phyloP scores from a whole-genome alignment of 768 basidiomycete species.

The Leccinum uliginosum region DNA sequence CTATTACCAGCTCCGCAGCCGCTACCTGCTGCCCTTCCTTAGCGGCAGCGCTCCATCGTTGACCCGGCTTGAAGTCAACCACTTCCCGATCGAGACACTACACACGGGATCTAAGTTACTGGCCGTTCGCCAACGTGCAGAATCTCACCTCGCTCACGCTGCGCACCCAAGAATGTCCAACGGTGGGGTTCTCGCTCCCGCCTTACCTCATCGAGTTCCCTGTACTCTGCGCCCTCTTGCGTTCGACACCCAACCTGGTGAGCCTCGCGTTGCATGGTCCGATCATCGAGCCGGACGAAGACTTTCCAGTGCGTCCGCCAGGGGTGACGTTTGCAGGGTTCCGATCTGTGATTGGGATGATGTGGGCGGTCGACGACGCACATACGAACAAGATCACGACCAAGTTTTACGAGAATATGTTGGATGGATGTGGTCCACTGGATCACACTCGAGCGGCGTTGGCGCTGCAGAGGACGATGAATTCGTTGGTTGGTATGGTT shows the following conservation, averaged over 20 bases:
- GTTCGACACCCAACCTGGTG: constrained; percentile 5
- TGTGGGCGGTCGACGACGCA: too few species aligned
- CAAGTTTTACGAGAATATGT: too few species aligned
- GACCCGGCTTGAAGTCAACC: constrained; percentile 13
- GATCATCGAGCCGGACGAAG: constrained; percentile 12
- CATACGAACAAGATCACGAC: too few species aligned
- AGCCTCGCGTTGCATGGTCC: constrained; percentile 14
- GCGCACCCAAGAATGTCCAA: constrained; percentile 10
- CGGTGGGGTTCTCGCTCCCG: constrained; percentile 3
- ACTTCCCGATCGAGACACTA: constrained; percentile 14
- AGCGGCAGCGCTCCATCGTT: constrained; percentile 4
- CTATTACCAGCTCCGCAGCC: constrained; percentile 6
- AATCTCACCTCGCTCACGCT: constrained; percentile 14
- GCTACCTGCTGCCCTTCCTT: constrained; percentile 11
- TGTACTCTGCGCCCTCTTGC: constrained; percentile 10
- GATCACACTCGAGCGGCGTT: too few species aligned
- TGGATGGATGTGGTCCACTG: too few species aligned
- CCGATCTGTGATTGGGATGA: too few species aligned
- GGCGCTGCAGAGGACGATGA: too few species aligned
- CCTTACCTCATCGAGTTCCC: constrained; percentile 16
- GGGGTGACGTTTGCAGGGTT: too few species aligned
- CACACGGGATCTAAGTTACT: background rate
- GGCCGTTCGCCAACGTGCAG: constrained; percentile 4
- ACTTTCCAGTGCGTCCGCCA: constrained; percentile 1
- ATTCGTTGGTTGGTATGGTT: too few species aligned